phyloP scores from a whole-genome alignment of 768 basidiomycete genomes.

The Paxillus rubicundulus region DNA sequence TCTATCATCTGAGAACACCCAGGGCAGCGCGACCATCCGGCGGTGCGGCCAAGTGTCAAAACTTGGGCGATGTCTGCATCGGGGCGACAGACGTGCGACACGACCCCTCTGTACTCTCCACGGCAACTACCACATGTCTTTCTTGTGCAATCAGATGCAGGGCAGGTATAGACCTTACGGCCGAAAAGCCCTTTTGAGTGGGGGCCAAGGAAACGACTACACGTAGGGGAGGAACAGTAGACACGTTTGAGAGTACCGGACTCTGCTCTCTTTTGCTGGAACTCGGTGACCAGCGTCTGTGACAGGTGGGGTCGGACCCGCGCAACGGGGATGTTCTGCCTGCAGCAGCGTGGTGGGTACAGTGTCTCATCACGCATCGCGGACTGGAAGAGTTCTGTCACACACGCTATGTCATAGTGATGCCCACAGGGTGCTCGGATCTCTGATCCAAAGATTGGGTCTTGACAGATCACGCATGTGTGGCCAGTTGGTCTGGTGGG shows the following conservation, averaged over 20 bases:
- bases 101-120: conserved; percentile 19
- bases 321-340: conserved; percentile 26
- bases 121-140: conserved; percentile 29
- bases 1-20: conserved; percentile 40
- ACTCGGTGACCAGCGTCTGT: conserved; percentile 13
- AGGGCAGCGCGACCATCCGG: conserved; percentile 40
- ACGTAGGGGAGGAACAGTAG: conserved; percentile 36
- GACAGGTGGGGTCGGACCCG: conserved; percentile 26
- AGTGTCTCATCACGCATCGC: conserved; percentile 38
- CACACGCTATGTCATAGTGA: conserved; percentile 34
- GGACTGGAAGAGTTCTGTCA: conserved; percentile 33
- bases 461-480: conserved; percentile 36
- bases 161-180: conserved; percentile 17
- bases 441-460: conserved; percentile 27
- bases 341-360: conserved; percentile 42
- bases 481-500: conserved; percentile 22
- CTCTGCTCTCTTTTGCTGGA: conserved; percentile 29
- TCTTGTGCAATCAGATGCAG: conserved; percentile 15
- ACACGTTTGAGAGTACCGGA: conserved; percentile 35
- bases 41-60: conserved; percentile 21
- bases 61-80: conserved; percentile 26
- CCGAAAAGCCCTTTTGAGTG: conserved; percentile 26
- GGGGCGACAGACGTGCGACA: conserved; percentile 24
- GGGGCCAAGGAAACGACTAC: conserved; percentile 38
- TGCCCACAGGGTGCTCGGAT: conserved; percentile 35